A percentile compares a stretch with the other conserved stretches of the same genome.
Evolutionary conservation across 1,284 basidiomycete species (phyloP).

Genomic region (Bjerkandera adusta): DNA sequence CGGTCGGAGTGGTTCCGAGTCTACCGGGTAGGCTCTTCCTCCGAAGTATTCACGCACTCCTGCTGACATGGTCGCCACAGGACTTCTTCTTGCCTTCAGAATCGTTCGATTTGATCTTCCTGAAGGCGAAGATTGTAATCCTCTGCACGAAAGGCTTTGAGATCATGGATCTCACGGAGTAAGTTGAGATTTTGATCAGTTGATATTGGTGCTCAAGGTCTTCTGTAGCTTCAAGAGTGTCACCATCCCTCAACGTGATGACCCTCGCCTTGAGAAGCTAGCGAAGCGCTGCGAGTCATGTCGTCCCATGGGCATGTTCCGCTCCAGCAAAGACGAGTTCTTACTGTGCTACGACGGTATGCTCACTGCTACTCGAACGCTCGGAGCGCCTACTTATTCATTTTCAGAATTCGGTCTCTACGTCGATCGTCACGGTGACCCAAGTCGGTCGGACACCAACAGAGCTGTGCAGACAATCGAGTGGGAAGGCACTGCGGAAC

Average conservation of each 20-base stretch:
- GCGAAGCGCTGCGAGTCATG: conserved; percentile 81
- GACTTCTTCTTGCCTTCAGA: conserved; percentile 93
- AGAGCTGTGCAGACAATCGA: conserved; percentile 78
- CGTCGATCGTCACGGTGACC: conserved; percentile 86
- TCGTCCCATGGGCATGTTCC: conserved; percentile 90
- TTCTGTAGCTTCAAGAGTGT: conserved; percentile 79
- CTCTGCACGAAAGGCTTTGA: conserved; percentile 94
- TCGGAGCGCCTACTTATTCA: background rate
- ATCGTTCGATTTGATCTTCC: conserved; percentile 86
- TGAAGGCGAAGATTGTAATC: conserved; percentile 89
- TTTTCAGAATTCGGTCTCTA: conserved; percentile 87
- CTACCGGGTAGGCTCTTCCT: conserved; percentile 59
- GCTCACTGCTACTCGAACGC: background rate
- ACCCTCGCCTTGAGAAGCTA: conserved; percentile 68
- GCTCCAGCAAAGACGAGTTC: conserved; percentile 86
- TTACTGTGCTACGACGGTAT: conserved; percentile 89
- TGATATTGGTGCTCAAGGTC: background rate
- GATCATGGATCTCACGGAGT: conserved; percentile 94
- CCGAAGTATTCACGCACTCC: no score
- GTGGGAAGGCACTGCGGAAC: conserved; percentile 92
- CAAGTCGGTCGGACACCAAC: conserved; percentile 37
- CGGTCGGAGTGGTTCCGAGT: conserved; percentile 91
- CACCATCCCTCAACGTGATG: conserved; percentile 80
- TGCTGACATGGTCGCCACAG: conserved; percentile 34
- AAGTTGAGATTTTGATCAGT: conserved; percentile 29